Base-by-base conservation (phyloP, 192 early-diverging fungal species). In the Coemansia guatemalensis region DNA sequence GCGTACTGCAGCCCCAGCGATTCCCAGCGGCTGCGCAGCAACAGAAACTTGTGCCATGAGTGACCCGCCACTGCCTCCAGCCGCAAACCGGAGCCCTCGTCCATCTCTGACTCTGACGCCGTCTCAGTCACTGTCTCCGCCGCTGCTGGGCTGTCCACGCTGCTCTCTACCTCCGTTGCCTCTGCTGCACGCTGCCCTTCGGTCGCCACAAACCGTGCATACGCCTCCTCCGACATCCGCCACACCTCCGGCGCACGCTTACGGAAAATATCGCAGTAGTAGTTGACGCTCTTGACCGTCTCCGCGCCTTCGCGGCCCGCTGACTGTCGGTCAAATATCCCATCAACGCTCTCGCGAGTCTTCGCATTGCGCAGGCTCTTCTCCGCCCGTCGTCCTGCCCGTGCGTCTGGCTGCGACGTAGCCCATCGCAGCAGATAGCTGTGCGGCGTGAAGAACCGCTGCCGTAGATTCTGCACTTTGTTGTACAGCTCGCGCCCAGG, bases 11-110 rank as follows among this genome's bases (percentile, higher is more conserved):
- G 67, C 4, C 71, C 71, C 22, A 79, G 71, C 60, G 76, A 70
- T 44, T 22, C 26, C 76, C 76, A 79, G 44, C 76, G 63, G 52
- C 50, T 79, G 21, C 71, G 66, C 54, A 59, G 55, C 39, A 60
- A 24, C 51, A 79, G 61, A 48, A 79, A 79, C 71, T 60, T 58
- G 64, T 79, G 76, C 76, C 76, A 79, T 44, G 76, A 79, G 47
- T 79, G 76, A 2, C 71, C 76, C 2, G 47, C 67, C 25, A 72
- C 59, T 5, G 76, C 67, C 11, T 69, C 35, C 18, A 79, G 58
- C 64, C 67, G 60, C 44, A 59, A 25, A 27, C 58, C 44, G 24
- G 8, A 32, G 65, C 44, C 27, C 30, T 73, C 71, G 32, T 58
- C 39, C 9, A 14, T 44, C 25, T 60, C 44, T 33, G 33, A 14